Conservation (phyloP, 2,329 filamentous ascomycete species). For the Neoarthrinium moseri region DNA sequence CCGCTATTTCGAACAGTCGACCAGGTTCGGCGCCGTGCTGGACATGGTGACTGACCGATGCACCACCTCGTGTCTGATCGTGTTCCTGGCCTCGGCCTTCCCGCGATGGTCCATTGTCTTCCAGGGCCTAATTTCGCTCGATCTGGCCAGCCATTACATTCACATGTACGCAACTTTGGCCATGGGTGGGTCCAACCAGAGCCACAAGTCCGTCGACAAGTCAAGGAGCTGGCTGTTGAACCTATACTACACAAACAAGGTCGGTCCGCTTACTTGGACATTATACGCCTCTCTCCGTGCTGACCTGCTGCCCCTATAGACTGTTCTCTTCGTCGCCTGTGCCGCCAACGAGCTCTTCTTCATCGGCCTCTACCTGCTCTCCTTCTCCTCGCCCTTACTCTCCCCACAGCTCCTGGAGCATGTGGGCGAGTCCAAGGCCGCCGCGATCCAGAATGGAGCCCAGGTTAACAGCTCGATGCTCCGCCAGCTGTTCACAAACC, state of each 20-base stretch:
- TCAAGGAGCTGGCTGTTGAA: slow-evolving; percentile 87
- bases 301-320: too few relatives aligned
- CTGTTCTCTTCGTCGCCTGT: slow-evolving; percentile 88
- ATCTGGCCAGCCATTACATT: slow-evolving; percentile 96
- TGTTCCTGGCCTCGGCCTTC: slow-evolving; percentile 93
- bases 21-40: slow-evolving; percentile 91
- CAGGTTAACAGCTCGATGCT: slow-evolving; percentile 70
- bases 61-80: slow-evolving; percentile 90
- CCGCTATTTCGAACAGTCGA: slow-evolving; percentile 83
- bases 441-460: slow-evolving; percentile 60
- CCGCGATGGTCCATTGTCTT: slow-evolving; percentile 93
- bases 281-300: slow-evolving; percentile 16
- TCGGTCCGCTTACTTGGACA: slow-evolving; percentile 42
- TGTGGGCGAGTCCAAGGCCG: slow-evolving; percentile 51
- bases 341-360: slow-evolving; percentile 94
- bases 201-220: slow-evolving; percentile 93
- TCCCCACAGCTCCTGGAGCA: slow-evolving; percentile 78
- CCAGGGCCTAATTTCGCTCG: slow-evolving; percentile 87
- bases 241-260: slow-evolving; percentile 96
- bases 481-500: slow-evolving; percentile 77
- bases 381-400: slow-evolving; percentile 87
- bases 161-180: slow-evolving; percentile 97
- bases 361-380: slow-evolving; percentile 95
- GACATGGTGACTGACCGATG: slow-evolving; percentile 99
- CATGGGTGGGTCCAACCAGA: slow-evolving; percentile 76